Conservation (phyloP, 1,139 yeast species). For the Hemisphaericaspora subhashii region DNA sequence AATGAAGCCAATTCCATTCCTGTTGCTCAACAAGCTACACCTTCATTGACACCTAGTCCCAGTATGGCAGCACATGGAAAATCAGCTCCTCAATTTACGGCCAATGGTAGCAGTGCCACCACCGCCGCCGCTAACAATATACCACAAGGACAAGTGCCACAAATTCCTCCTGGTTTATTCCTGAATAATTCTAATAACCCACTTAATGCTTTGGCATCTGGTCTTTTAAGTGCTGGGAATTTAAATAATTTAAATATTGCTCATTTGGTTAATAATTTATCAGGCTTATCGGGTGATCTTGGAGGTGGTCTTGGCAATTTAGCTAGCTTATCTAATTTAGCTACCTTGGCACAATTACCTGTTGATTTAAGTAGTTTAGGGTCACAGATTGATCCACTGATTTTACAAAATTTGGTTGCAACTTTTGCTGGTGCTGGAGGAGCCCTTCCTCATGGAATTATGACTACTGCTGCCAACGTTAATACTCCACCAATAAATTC, state of each 20-base stretch:
- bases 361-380: constrained; percentile 42
- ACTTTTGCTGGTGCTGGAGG: constrained; percentile 2
- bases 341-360: constrained; percentile 47
- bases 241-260: constrained; percentile 46
- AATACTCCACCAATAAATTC: too few relatives aligned
- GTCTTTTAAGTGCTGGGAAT: constrained; percentile 43
- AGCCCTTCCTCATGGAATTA: constrained; percentile 1
- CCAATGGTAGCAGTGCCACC: not conserved
- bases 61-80: constrained; percentile 1
- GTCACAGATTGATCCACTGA: constrained; percentile 26
- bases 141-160: not conserved
- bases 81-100: not conserved
- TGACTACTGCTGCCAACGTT: constrained; percentile 2
- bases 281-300: constrained; percentile 21
- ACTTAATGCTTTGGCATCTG: constrained; percentile 14
- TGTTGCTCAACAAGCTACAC: constrained; percentile 22
- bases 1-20: constrained; percentile 7
- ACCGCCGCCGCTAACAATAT: too few relatives aligned
- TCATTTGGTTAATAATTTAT: constrained; percentile 44
- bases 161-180: constrained; percentile 3
- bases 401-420: constrained; percentile 9
- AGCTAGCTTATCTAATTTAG: constrained; percentile 43
- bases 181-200: constrained; percentile 9
- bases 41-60: constrained; percentile 22
- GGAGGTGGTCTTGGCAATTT: constrained; percentile 41